Base-by-base conservation (phyloP, 495 filamentous ascomycete genomes). In the Entonaema liquescens region DNA sequence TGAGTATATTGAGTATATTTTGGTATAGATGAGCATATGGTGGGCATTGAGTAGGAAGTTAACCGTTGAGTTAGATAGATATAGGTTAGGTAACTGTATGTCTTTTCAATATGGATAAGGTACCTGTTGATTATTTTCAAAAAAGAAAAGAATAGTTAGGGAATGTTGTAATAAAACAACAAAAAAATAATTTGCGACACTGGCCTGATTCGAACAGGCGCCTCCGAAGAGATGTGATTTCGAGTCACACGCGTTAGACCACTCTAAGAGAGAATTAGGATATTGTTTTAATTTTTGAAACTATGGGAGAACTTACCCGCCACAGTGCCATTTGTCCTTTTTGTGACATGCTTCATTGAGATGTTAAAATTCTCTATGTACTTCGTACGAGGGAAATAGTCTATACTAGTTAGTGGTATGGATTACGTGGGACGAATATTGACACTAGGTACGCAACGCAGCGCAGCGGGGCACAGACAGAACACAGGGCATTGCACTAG, bases 181-280 rank as follows among this genome's bases (percentile, higher is more conserved):
- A 54, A 54, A 53, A 53, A 56, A 21, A 56, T 19, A 19, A 57
- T 35, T 7, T 1, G 9, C 53, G 62, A 58, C 53, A 58, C 52
- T 57, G 38, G 53, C 53, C 53, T 40, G 62, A 58, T 65, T 65
- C 62, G 62, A 65, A 65, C 38, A 19, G 53, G 62, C 62, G 53
- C 53, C 53, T 65, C 53, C 53, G 38, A 65, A 58, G 62, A 65
- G 53, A 65, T 65, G 53, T 65, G 28, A 65, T 58, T 59, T 52
- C 62, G 62, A 65, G 62, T 49, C 38, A 65, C 53, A 65, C 62
- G 50, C 50, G 50, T 64, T 64, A 64, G 50, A 64, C 61, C 60
- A 35, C 49, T 63, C 49, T 56, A 21, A 17, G 23, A 28, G 23
- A 26, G 15, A 28, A n/a, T 53, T 53, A 53, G 49, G 17, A 53